A percentile compares a stretch with the other conserved stretches of the same genome.
phyloP scores from a whole-genome alignment of 2,329 filamentous ascomycete species.

The Arachnomyces sp. region DNA sequence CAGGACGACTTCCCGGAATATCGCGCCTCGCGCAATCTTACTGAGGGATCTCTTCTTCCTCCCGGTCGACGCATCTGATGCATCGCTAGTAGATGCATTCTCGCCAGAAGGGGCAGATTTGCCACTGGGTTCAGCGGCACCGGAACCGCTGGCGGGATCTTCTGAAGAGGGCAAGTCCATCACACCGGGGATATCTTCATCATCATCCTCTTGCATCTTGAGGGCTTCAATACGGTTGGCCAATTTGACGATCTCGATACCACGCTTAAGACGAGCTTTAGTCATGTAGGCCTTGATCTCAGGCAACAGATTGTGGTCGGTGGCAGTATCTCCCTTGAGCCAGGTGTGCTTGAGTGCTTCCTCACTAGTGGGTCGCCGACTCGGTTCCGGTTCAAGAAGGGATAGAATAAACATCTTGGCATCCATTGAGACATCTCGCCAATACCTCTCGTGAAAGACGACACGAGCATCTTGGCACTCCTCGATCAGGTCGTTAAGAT shows the following conservation, averaged over 20 bases:
- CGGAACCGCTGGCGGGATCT: slow-evolving; percentile 50
- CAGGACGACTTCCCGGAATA: slow-evolving; percentile 89
- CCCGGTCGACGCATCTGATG: slow-evolving; percentile 16
- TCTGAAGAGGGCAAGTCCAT: slow-evolving; percentile 41
- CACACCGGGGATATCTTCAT: slow-evolving; percentile 58
- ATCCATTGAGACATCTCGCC: slow-evolving; percentile 92
- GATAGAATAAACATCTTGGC: slow-evolving; percentile 88
- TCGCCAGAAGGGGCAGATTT: slow-evolving; percentile 15
- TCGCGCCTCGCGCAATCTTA: slow-evolving; percentile 58
- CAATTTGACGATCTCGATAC: slow-evolving; percentile 93
- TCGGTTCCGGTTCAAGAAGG: slow-evolving; percentile 71
- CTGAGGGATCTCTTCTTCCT: slow-evolving; percentile 46
- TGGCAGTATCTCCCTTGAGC: slow-evolving; percentile 85
- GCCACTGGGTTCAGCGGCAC: slow-evolving; percentile 39
- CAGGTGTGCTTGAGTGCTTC: slow-evolving; percentile 75
- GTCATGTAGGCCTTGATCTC: slow-evolving; percentile 94
- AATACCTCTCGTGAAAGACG: slow-evolving; percentile 95
- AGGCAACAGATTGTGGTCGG: slow-evolving; percentile 92
- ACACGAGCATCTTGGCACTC: slow-evolving; percentile 80
- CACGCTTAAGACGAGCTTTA: slow-evolving; percentile 80
- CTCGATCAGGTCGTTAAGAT: slow-evolving; percentile 83
- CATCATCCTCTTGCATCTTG: slow-evolving; percentile 85
- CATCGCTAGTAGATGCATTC: slow-evolving; percentile 20
- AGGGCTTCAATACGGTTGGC: slow-evolving; percentile 91
- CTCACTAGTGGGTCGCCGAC: slow-evolving; percentile 69